Evolutionary conservation across 495 filamentous ascomycete species (phyloP).

Genomic region (Aspergillus saccharolyticus): DNA sequence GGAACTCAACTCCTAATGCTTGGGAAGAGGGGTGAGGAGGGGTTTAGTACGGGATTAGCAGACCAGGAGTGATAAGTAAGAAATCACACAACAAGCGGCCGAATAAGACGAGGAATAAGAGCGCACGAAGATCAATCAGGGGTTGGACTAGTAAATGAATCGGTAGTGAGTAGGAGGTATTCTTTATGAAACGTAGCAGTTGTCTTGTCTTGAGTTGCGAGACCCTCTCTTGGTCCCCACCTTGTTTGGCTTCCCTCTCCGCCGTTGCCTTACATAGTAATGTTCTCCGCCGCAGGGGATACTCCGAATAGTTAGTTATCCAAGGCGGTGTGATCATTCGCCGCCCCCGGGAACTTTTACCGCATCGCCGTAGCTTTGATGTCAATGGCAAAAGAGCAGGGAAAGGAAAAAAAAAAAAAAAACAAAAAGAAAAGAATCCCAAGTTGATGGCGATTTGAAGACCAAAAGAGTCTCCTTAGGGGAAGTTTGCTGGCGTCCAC

Average conservation of each 20-base stretch:
- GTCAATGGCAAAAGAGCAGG: too few species aligned
- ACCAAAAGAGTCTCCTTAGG: neutral
- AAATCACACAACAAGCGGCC: neutral
- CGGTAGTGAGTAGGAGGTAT: too few species aligned
- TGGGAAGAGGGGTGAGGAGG: neutral
- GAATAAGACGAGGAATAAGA: constrained; percentile 2
- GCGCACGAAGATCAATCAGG: constrained; percentile 4
- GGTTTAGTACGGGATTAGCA: too few species aligned
- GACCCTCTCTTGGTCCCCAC: constrained; percentile 12
- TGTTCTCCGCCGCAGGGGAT: constrained; percentile 20
- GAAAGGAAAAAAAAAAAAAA: neutral
- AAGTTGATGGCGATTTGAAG: neutral
- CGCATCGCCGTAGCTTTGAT: neutral
- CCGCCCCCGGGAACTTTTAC: neutral
- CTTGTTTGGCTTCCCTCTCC: neutral
- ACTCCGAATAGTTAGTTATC: constrained; percentile 59
- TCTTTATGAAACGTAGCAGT: constrained; percentile 27
- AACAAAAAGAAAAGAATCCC: too few species aligned
- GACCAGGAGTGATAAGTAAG: neutral
- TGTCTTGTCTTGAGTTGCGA: neutral
- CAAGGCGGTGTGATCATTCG: constrained; percentile 11
- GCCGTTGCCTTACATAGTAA: neutral
- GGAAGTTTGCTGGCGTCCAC: neutral
- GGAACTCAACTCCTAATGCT: constrained; percentile 2
- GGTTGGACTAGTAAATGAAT: too few species aligned